phyloP scores from a whole-genome alignment of 192 early-diverging fungal species.

The Coemansia sp. region DNA sequence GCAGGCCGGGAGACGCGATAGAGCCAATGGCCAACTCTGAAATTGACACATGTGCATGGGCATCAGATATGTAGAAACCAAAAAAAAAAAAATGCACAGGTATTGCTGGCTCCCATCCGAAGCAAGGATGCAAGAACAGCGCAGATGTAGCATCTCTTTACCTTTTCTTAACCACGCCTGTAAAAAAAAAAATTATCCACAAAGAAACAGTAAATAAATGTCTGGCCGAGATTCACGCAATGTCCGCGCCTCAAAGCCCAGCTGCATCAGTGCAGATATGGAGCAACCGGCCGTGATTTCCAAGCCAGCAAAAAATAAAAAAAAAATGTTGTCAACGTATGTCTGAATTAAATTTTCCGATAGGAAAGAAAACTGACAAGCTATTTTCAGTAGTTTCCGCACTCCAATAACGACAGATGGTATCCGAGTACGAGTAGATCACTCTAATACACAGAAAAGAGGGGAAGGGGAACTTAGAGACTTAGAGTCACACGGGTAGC shows the following conservation, averaged over 20 bases:
- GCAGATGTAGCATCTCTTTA: too few relatives aligned
- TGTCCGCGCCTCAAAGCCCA: not conserved
- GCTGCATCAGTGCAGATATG: not conserved
- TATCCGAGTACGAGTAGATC: not conserved
- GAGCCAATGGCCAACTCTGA: not conserved
- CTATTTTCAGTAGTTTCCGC: too few relatives aligned
- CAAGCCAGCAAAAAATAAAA: slow-evolving; percentile 2
- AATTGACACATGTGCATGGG: not conserved
- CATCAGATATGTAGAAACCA: not conserved
- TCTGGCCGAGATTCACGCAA: not conserved
- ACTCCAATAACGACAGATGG: not conserved
- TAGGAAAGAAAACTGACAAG: too few relatives aligned
- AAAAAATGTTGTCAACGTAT: too few relatives aligned
- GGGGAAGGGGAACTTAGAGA: not conserved
- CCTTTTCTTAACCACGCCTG: not conserved
- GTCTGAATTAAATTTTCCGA: too few relatives aligned
- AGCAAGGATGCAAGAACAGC: too few relatives aligned
- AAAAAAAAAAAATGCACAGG: not conserved
- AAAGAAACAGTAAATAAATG: not conserved
- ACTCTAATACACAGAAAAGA: not conserved
- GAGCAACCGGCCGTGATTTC: slow-evolving; percentile 11
- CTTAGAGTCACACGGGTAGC: slow-evolving; percentile 11
- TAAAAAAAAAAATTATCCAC: not conserved
- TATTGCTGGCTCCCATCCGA: too few relatives aligned
- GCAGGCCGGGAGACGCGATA: too few relatives aligned